Conservation (phyloP, 208 protist genomes). For the Naegleria fowleri region DNA sequence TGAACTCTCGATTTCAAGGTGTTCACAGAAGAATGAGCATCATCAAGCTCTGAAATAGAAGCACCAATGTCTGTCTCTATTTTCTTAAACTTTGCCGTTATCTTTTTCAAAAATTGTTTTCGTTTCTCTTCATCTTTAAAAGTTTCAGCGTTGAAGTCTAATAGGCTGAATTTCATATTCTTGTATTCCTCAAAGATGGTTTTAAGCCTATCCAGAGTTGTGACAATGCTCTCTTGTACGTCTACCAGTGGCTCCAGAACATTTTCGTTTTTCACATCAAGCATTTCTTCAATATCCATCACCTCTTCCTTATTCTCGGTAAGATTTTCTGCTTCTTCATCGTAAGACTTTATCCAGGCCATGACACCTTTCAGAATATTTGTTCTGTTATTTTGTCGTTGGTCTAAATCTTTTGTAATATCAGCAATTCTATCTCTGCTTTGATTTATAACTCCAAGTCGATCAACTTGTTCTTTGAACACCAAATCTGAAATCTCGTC, state of each 20-base stretch:
- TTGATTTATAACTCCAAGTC: neutral
- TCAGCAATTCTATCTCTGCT: neutral
- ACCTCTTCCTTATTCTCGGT: neutral
- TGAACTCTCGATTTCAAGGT: neutral
- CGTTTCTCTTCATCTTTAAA: neutral
- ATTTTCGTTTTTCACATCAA: neutral
- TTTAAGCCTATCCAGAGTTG: neutral
- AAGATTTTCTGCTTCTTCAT: neutral
- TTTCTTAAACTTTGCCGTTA: neutral
- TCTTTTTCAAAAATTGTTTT: neutral
- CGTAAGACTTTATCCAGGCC: neutral
- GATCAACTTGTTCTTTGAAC: neutral
- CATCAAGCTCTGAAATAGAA: neutral
- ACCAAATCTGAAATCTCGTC: slow-evolving; percentile 9
- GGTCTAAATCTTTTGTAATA: neutral
- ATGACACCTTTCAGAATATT: neutral
- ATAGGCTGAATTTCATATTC: neutral
- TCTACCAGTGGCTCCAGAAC: neutral
- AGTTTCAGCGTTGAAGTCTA: neutral
- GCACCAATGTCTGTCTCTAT: neutral
- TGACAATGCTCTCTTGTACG: neutral
- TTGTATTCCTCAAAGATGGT: neutral
- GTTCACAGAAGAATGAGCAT: neutral
- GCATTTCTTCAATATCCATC: neutral
- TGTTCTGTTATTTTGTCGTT: neutral